Percentiles rank a stretch among this genome's conserved stretches.
Conservation (phyloP, 108 stramenopile species). For the Cyclotella distinguenda region DNA sequence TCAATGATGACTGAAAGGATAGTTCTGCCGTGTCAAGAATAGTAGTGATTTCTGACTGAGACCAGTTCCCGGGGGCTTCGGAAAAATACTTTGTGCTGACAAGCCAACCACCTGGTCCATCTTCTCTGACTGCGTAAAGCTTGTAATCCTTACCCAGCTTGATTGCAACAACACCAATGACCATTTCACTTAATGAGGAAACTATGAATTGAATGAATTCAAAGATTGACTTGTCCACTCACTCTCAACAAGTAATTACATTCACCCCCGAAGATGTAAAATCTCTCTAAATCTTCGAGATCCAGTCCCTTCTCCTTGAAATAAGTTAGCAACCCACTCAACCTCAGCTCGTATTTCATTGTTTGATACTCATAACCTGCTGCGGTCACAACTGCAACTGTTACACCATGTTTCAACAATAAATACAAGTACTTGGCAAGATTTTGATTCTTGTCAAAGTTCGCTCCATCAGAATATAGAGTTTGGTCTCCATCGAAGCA, state of each 20-base stretch:
- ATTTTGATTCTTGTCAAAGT: constrained; percentile 85
- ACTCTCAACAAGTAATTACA: constrained; percentile 85
- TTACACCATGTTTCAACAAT: constrained; percentile 79
- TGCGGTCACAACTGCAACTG: constrained; percentile 90
- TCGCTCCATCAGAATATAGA: constrained; percentile 86
- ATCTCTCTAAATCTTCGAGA: constrained; percentile 71
- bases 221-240: constrained; percentile 2
- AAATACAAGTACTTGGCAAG: constrained; percentile 76
- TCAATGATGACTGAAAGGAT: constrained; percentile 48
- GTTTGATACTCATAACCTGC: constrained; percentile 92
- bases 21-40: constrained; percentile 78
- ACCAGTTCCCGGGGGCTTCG: constrained; percentile 86
- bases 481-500: constrained; percentile 95
- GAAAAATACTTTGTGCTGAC: constrained; percentile 69
- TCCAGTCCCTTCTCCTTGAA: constrained; percentile 66
- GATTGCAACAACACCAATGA: background rate
- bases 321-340: constrained; percentile 79
- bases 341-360: constrained; percentile 82
- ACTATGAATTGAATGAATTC: too few species aligned
- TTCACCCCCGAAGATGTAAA: constrained; percentile 94
- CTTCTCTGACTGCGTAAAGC: constrained; percentile 75
- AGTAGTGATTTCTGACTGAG: constrained; percentile 51
- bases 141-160: constrained; percentile 71
- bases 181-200: too few species aligned
- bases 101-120: constrained; percentile 85